Base-by-base conservation (phyloP, 2,329 filamentous ascomycete species). In the Colletotrichum tabaci region DNA sequence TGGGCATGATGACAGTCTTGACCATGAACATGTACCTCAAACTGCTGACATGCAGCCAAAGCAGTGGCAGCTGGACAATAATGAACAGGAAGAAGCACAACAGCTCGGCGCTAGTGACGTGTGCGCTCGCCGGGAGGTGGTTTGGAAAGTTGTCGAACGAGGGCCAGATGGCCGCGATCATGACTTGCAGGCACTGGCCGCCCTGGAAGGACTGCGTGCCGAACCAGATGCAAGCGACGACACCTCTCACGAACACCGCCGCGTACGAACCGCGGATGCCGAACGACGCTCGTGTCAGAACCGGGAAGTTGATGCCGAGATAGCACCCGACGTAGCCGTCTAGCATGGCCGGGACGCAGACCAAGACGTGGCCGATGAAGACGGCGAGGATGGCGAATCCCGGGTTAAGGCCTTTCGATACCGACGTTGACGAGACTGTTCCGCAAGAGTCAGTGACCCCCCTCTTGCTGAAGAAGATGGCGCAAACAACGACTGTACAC, bases 81-180 rank as follows among this genome's bases (percentile, higher is more conserved):
- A 80, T 77, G 67, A 79, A 73, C 10, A 79, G 73, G 35, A 78
- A 75, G 38, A 77, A 78, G 49, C 79, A 75, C 6, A 71, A 10
- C 0, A 71, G 23, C 49, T 71, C 67, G 0, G 67, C 46, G 56
- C 67, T 75, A 1, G 79, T 79, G 46, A 79, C 78, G 71, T 82
- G 81, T n/a, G 81, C 80, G 53, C 74, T 79, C 0, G 75, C 76
- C 1, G 83, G 78, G 30, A 87, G 78, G 40, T 79, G 78, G 66
- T 86, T 85, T 4, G 82, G 82, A 18, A 87, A 79, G 61, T 76
- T 77, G 18, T 77, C 73, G 71, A 82, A 84, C 21, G 79, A 80
- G 0, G 83, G 83, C 82, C 82, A 85, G 67, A 84, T 82, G 16
- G 81, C 79, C 2, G 75, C 73, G 12, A 82, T 76, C 76, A 81